Evolutionary conservation across 768 basidiomycete species (phyloP), one percentile per base, ranked within the genome.

Genomic region (Porphyrellus cyaneotinctus): DNA sequence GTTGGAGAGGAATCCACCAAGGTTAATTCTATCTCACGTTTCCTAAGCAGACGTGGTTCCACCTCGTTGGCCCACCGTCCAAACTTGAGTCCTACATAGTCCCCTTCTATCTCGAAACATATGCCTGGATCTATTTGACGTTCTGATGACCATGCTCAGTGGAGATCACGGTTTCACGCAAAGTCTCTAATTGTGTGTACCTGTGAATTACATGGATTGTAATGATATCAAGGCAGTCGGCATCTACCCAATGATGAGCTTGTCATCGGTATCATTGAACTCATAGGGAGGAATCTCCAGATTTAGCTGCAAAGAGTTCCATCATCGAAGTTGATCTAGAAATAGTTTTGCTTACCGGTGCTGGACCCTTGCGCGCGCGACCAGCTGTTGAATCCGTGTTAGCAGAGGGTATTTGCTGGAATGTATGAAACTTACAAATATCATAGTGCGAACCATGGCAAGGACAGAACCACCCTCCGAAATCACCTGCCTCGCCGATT

Each of bases 401-500:
- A 63, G 39, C 39, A 57, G 12, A 46, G 36, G 49, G 42, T 14
- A 56, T 28, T n/a, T 2, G 20, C 10, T 23, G 13, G 24, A 17
- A n/a, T n/a, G 18, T 11, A 41, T 13, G 7, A 20, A 39, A 73
- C 88, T 56, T 63, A 91, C 88, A 95, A 54, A 97, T 97, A 72
- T 97, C 94, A 66, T 94, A 95, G 68, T 99, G 95, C 48, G 95
- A 98, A 68, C 95, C 97, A 72, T 98, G 95, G 78, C 95, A 97
- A 47, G 95, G 94, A 79, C 94, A 95, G 85, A 95, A 92, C 95
- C 95, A 99, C 73, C 95, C 95, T 75, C 95, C 95, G 68, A 78
- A 97, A 73, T 97, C 95, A 70, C 93, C 94, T 58, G 92, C 85
- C 73, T 95, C 93, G 61, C 95, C 95, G 68, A 99, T 97, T 55